Percentiles rank a stretch among this genome's conserved stretches.
Conservation (phyloP, 495 filamentous ascomycete species). For the Cenococcum geophilum region DNA sequence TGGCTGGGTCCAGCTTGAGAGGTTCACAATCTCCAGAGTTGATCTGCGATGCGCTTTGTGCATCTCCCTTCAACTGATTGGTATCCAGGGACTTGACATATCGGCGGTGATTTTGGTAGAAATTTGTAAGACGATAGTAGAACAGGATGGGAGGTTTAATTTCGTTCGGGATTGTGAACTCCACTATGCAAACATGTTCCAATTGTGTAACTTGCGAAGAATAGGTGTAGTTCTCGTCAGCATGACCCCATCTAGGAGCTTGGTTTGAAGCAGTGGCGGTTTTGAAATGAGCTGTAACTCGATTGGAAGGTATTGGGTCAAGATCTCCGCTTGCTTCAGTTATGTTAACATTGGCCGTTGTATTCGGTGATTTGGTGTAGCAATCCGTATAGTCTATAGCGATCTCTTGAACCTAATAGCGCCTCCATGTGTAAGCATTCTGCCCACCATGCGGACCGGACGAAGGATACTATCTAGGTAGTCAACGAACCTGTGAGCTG, state of each 20-base stretch:
- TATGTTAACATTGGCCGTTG: conserved; percentile 18
- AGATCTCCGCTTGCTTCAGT: background rate
- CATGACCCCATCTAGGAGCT: conserved; percentile 25
- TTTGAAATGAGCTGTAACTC: conserved; percentile 64
- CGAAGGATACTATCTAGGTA: background rate
- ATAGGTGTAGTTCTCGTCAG: conserved; percentile 16
- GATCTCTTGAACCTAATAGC: conserved; percentile 75
- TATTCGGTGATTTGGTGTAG: conserved; percentile 44
- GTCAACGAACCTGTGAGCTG: conserved; percentile 55
- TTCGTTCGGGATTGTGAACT: conserved; percentile 70
- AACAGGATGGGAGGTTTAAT: conserved; percentile 75
- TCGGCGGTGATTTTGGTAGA: conserved; percentile 98
- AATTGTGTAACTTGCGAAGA: conserved; percentile 7
- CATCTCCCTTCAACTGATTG: conserved; percentile 72
- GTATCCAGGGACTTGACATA: conserved; percentile 86
- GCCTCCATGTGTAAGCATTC: conserved; percentile 6
- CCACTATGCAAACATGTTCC: conserved; percentile 53
- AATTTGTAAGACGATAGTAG: conserved; percentile 95
- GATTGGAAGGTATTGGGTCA: conserved; percentile 38
- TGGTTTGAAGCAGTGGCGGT: conserved; percentile 31
- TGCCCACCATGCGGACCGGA: background rate
- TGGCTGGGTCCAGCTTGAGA: conserved; percentile 49
- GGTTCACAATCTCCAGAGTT: conserved; percentile 67
- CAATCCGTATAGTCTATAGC: conserved; percentile 86
- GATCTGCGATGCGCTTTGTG: conserved; percentile 55